Evolutionary conservation across 2,329 filamentous ascomycete species (phyloP), one percentile per base, ranked within the genome.

Genomic region (Aspergillus hiratsukae): DNA sequence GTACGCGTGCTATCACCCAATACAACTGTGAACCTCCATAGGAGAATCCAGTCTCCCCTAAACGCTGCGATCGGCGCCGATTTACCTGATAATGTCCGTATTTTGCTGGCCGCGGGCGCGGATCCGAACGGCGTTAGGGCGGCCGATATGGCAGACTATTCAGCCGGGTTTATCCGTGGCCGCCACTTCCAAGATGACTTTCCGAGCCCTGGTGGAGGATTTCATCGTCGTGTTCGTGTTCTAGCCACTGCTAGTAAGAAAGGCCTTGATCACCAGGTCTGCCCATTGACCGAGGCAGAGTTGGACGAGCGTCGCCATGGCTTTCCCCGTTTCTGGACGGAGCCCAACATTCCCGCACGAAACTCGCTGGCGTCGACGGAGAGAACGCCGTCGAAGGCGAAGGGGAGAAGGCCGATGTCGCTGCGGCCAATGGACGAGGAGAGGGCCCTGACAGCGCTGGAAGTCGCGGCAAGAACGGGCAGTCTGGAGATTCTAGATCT

Each of bases 311-410:
- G 59, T 25, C 54, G 54, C 27, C 31, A 11, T 45, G 41, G 54
- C 29, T 57, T 61, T 45, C 46, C 57, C 17, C 49, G 43, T 7
- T 61, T 61, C 29, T 61, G 57, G 59, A 57, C 57, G 3, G 59
- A 61, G 49, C 54, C 52, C n/a, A 43, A 53, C 49, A 23, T 59
- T 21, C 59, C 59, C 7, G 57, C 46, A 5, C 57, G 41, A 49
- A n/a, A 37, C 8, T 19, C 57, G 40, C 52, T 46, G n/a, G 49
- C 43, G 57, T 21, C 6, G 4, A 27, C 2, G 23, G 23, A 23
- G 23, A 23, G 23, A 23, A 2, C 23, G 23, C 23, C 23, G 23
- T 23, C 23, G 23, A 23, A 23, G 23, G 23, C 23, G 23, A 23
- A 23, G 23, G 23, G 3, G 23, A 23, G 23, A 23, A 23, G 23